These are phyloP conservation scores for Castanea crenata DNA, from an alignment of 306 rosid genomes.

Conservation along the genomic window DNA sequence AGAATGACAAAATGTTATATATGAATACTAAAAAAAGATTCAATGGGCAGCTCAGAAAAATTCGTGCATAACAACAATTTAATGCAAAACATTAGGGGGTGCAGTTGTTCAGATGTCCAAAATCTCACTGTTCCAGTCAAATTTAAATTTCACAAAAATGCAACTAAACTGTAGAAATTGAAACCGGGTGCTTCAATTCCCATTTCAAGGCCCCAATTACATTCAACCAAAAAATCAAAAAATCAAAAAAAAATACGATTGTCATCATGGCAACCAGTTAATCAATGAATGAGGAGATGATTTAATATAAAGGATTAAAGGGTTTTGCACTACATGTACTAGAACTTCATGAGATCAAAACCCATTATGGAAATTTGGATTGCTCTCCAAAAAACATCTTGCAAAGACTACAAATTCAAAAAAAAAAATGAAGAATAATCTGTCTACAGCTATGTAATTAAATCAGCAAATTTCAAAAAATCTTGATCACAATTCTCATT, in stretches of 20 bases:
- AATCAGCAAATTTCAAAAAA: not conserved
- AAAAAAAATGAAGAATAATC: not conserved
- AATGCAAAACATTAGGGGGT: not conserved
- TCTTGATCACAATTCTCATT: not conserved
- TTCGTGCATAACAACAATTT: not conserved
- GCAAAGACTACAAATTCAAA: not conserved
- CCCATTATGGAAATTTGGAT: not conserved
- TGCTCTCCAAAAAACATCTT: not conserved
- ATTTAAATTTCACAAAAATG: not conserved
- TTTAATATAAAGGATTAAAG: not conserved
- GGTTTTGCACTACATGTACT: not conserved
- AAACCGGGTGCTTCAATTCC: not conserved
- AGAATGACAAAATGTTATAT: not conserved
- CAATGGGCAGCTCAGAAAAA: not conserved
- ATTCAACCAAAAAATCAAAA: not conserved
- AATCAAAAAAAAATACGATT: not conserved
- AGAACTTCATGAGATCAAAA: not conserved
- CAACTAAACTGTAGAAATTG: not conserved
- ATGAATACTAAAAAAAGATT: not conserved
- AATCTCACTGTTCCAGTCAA: not conserved
- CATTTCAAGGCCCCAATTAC: not conserved
- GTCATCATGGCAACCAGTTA: not conserved
- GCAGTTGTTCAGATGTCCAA: not conserved
- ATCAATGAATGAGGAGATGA: not conserved
- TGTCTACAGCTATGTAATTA: not conserved